A percentile compares a stretch with the other conserved stretches of the same genome.
Evolutionary conservation across 1,139 yeast species (phyloP).

Genomic region (Hyphopichia pseudoburtonii): DNA sequence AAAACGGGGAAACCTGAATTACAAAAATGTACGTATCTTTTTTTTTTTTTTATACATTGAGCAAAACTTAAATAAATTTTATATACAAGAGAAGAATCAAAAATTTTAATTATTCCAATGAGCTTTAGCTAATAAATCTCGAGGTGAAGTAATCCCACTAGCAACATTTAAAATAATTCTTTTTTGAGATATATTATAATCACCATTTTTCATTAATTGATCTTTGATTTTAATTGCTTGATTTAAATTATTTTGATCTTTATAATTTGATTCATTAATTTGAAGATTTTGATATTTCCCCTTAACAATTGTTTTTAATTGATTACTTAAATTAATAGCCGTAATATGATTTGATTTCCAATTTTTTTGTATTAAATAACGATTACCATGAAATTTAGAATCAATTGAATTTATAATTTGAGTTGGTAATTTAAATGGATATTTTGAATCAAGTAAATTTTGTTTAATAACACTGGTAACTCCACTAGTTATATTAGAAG

Average conservation of each 20-base stretch:
- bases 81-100: too few relatives aligned
- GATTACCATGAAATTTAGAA: slow-evolving; percentile 19
- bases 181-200: slow-evolving; percentile 27
- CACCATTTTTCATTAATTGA: slow-evolving; percentile 33
- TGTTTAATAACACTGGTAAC: slow-evolving; percentile 45
- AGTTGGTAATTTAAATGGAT: slow-evolving; percentile 45
- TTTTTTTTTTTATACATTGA: too few relatives aligned
- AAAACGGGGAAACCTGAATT: too few relatives aligned
- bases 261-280: slow-evolving; percentile 8
- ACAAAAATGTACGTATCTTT: too few relatives aligned
- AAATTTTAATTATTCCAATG: slow-evolving; percentile 24
- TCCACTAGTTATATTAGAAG: slow-evolving; percentile 24
- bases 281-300: slow-evolving; percentile 27
- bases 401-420: slow-evolving; percentile 29
- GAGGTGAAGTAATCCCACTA: slow-evolving; percentile 24
- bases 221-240: slow-evolving; percentile 19
- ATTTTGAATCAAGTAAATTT: slow-evolving; percentile 38
- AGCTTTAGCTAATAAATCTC: slow-evolving; percentile 30
- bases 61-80: too few relatives aligned
- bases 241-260: slow-evolving; percentile 10
- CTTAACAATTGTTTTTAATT: slow-evolving; percentile 32
- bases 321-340: slow-evolving; percentile 5
- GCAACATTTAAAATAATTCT: slow-evolving; percentile 29
- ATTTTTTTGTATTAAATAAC: slow-evolving; percentile 35
- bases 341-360: slow-evolving; percentile 21